These are phyloP conservation scores for Fusarium algeriense DNA, from an alignment of 2,329 filamentous ascomycete genomes.

Conservation along the genomic window DNA sequence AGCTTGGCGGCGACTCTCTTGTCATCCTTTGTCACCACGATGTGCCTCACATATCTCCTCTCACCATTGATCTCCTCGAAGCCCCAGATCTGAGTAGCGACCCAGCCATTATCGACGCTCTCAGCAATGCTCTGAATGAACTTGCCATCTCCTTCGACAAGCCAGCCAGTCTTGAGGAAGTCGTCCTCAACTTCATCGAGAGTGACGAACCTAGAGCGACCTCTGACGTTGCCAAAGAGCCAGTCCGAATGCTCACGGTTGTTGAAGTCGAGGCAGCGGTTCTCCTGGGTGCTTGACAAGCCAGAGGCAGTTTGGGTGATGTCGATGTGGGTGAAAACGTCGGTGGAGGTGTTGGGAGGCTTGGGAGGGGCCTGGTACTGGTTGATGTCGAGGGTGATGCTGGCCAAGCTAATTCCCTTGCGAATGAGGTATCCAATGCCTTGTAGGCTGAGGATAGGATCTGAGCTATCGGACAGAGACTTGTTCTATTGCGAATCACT, in stretches of 20 bases:
- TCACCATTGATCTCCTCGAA: constrained; percentile 67
- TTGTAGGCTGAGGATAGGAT: constrained; percentile 78
- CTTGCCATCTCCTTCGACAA: constrained; percentile 69
- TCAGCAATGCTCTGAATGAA: constrained; percentile 74
- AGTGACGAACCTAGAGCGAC: constrained; percentile 65
- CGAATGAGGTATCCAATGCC: constrained; percentile 78
- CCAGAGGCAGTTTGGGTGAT: constrained; percentile 81
- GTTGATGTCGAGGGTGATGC: constrained; percentile 73
- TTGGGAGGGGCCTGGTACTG: constrained; percentile 63
- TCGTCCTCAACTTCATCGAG: constrained; percentile 65
- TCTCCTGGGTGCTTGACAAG: constrained; percentile 73
- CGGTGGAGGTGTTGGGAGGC: constrained; percentile 55
- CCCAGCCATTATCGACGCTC: constrained; percentile 66
- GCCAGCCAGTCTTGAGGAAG: constrained; percentile 69
- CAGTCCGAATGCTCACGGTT: constrained; percentile 78
- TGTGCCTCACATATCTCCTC: constrained; percentile 65
- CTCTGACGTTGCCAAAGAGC: constrained; percentile 80
- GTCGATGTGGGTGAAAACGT: constrained; percentile 71
- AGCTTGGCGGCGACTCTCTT: constrained; percentile 64
- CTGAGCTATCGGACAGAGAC: constrained; percentile 74
- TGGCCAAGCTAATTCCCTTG: constrained; percentile 77
- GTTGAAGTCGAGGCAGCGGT: constrained; percentile 64
- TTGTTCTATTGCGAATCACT: constrained; percentile 73
- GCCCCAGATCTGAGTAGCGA: constrained; percentile 70
- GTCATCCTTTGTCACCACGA: constrained; percentile 64